phyloP scores from a whole-genome alignment of 306 rosid genomes.

The Lathyrus tuberosus region DNA sequence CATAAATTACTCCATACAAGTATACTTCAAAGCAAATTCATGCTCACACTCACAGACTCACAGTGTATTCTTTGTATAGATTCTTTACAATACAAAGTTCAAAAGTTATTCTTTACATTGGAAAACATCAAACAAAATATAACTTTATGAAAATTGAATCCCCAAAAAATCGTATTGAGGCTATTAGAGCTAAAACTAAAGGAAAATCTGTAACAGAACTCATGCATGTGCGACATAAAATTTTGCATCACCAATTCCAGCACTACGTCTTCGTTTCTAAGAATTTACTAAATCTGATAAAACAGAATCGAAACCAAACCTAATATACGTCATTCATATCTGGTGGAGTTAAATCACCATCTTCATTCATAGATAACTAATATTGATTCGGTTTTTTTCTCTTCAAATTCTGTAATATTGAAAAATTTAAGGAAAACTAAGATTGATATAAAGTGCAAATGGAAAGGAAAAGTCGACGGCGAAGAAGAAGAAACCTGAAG shows the following conservation, averaged over 20 bases:
- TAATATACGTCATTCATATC: constrained; percentile 39
- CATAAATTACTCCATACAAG: no score
- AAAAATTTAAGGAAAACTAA: no score
- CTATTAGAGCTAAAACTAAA: neutral
- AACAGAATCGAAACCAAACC: neutral
- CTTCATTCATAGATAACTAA: neutral
- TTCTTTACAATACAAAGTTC: neutral
- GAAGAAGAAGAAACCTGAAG: no score
- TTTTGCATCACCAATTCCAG: constrained; percentile 16
- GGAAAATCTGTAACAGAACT: neutral
- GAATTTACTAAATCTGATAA: constrained; percentile 41
- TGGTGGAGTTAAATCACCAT: constrained; percentile 17
- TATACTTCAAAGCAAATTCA: no score
- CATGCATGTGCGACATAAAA: no score
- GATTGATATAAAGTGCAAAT: no score
- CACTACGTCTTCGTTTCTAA: constrained; percentile 27
- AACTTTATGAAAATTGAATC: neutral
- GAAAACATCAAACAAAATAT: constrained; percentile 20
- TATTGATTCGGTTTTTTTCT: no score
- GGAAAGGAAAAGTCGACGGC: no score
- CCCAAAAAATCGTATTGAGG: neutral
- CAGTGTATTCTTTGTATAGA: no score
- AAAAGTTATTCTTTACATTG: constrained; percentile 14
- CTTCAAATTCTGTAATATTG: no score
- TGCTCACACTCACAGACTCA: no score